Evolutionary conservation across 192 early-diverging fungal species (phyloP), one percentile per base, ranked within the genome.

Genomic region (Rhizophagus clarus): DNA sequence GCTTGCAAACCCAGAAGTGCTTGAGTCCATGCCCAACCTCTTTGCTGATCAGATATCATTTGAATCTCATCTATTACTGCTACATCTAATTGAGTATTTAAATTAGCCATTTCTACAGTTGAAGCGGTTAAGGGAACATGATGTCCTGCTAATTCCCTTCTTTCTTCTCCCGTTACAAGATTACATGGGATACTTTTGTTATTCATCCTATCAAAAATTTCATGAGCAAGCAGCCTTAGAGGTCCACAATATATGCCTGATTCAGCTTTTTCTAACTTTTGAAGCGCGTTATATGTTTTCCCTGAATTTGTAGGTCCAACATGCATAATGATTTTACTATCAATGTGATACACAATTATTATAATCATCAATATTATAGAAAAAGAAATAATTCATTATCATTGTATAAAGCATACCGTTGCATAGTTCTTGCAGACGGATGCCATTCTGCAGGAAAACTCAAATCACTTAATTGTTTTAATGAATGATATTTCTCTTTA

Each of bases 1-100:
- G 95, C 95, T n/a, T 87, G 92, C 61, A 97, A 56, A 42, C 91
- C 90, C 15, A 97, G 78, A 7, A 99, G 72, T 5, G 97, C 97
- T 61, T 92, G 89, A 9, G 96, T 97, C 97, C 97, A 99, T 42
- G 97, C 97, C 96, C 96, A 98, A 14, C 97, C 97, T 15, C 97
- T 89, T 42, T 91, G 83, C 14, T 79, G 82, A 79, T 99, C 97
- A 0, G 85, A 89, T 70, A 99, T 93, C 95, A 99, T 95, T 83
- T 99, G 97, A 85, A 99, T 99, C 81, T 99, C 97, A 81, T 99
- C 97, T 11, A 99, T 85, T 4, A 99, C 96, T 7, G 94, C 97
- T 24, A 98, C 95, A 0, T 98, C 90, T 56, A 92, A 85, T 14
- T 80, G 70, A 9, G 78, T 66, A 45, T 77, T 79, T 17, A 90